Evolutionary conservation across 495 filamentous ascomycete species (phyloP), one percentile per base, ranked within the genome.

Genomic region (Aspergillus diversus): DNA sequence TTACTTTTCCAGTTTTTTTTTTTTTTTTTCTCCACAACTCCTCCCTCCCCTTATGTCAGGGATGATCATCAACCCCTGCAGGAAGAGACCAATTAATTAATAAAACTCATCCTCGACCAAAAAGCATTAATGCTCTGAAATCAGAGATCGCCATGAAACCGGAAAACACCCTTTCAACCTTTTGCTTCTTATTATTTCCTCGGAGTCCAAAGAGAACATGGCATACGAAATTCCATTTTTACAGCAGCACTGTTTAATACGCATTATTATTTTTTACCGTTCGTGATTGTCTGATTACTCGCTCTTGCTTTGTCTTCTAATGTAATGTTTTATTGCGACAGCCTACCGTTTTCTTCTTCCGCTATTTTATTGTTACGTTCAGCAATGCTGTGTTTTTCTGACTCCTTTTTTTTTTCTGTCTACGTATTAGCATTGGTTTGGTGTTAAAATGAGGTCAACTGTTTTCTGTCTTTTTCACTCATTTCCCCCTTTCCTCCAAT

Each of bases 341-440:
- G n/a, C 13, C 35, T 27, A 56, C 58, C 55, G 46, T 55, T 51
- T 61, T 37, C 59, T 7, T 32, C 33, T 32, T 53, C 32, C 21
- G n/a, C 37, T 61, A 32, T 33, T 43, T 46, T 5, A 27, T 61
- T 53, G 11, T 32, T 33, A 42, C 48, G 27, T 53, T 33, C 33
- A 61, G 27, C 21, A 31, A n/a, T 15, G 42, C 47, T 27, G n/a
- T 49, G 16, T 50, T 50, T 50, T 17, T 49, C 17, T 50, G 47
- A 5, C n/a, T 31, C 5, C 46, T 43, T 7, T 6, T 50, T 50
- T 42, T 56, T 12, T 34, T 16, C 21, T 27, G 21, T 27, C 21
- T 54, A 59, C 16, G 35, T 49, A 33, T 35, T 52, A 46, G 65
- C 60, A 67, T 67, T 64, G 63, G 61, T 53, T 67, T 60, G 65